Percentiles rank a stretch among this genome's conserved stretches.
These are phyloP conservation scores for Zygosaccharomyces pseudorouxii DNA, from an alignment of 805 yeast genomes.

Conservation along the genomic window DNA sequence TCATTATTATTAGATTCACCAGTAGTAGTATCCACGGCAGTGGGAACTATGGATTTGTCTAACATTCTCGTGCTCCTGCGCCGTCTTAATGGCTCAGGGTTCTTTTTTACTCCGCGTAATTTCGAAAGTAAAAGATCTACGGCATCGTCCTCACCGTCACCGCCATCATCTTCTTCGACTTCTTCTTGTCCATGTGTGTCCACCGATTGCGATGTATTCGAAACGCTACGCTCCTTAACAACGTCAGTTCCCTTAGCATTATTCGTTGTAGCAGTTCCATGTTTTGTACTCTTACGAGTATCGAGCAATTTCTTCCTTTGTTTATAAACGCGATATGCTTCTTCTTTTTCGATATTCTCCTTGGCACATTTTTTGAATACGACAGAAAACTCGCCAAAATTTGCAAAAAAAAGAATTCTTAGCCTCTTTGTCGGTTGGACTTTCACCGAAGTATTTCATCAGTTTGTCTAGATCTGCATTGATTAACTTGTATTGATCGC, in stretches of 20 bases:
- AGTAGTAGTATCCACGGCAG: neutral
- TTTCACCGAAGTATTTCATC: constrained; percentile 72
- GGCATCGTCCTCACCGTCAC: constrained; percentile 16
- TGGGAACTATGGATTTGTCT: constrained; percentile 1
- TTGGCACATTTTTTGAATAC: constrained; percentile 61
- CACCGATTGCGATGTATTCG: neutral
- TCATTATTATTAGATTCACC: neutral
- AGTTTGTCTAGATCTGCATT: constrained; percentile 50
- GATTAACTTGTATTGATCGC: constrained; percentile 48
- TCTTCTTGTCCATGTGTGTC: neutral
- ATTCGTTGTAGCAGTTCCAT: neutral
- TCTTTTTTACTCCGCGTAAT: constrained; percentile 25
- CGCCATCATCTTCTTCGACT: neutral
- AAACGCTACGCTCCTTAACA: neutral
- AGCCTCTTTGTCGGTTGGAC: constrained; percentile 47
- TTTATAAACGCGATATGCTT: constrained; percentile 59
- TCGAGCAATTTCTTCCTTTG: constrained; percentile 52
- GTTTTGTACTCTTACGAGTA: constrained; percentile 6
- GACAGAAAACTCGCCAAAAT: constrained; percentile 53
- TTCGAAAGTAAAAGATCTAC: constrained; percentile 27
- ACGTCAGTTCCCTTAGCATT: neutral
- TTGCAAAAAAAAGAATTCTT: constrained; percentile 57
- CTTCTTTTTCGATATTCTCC: constrained; percentile 65
- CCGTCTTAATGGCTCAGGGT: constrained; percentile 17
- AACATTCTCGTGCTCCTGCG: constrained; percentile 18